Evolutionary conservation across 176 grass and related monocot species (phyloP).

Genomic region (Thinopyrum elongatum): DNA sequence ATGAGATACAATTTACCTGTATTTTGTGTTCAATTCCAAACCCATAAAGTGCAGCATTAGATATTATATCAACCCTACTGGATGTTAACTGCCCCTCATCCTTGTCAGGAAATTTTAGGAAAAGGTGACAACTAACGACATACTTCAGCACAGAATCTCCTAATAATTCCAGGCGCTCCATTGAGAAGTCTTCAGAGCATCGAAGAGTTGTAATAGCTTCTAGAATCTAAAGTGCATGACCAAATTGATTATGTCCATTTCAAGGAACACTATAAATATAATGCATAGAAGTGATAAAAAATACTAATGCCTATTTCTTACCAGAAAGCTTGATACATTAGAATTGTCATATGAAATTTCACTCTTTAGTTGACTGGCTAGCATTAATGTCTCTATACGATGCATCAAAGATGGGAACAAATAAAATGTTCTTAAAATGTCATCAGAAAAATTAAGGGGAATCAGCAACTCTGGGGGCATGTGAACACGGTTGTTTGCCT

Average conservation of each 20-base stretch:
- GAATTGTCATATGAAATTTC: slow-evolving; percentile 59
- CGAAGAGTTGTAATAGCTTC: slow-evolving; percentile 78
- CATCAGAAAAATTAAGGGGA: slow-evolving; percentile 64
- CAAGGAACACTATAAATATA: slow-evolving; percentile 26
- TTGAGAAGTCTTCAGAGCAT: slow-evolving; percentile 93
- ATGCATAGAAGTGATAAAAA: slow-evolving; percentile 18
- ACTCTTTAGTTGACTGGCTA: slow-evolving; percentile 77
- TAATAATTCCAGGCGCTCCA: slow-evolving; percentile 87
- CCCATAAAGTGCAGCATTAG: slow-evolving; percentile 81
- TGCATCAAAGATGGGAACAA: slow-evolving; percentile 92
- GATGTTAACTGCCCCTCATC: slow-evolving; percentile 76
- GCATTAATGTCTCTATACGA: slow-evolving; percentile 73
- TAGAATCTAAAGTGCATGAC: slow-evolving; percentile 65
- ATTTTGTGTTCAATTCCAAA: slow-evolving; percentile 62
- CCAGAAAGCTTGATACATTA: slow-evolving; percentile 68
- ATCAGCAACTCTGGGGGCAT: slow-evolving; percentile 91
- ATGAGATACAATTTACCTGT: slow-evolving; percentile 56
- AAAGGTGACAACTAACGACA: slow-evolving; percentile 67
- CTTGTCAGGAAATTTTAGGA: slow-evolving; percentile 68
- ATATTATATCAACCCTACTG: slow-evolving; percentile 47
- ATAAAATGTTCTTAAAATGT: slow-evolving; percentile 83
- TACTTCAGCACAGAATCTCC: slow-evolving; percentile 94
- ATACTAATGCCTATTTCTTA: slow-evolving; percentile 19
- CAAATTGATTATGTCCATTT: slow-evolving; percentile 19
- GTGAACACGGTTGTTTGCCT: slow-evolving; percentile 50